These are phyloP conservation scores for Backusella westeae DNA, from an alignment of 192 early-diverging fungal genomes.

Conservation along the genomic window DNA sequence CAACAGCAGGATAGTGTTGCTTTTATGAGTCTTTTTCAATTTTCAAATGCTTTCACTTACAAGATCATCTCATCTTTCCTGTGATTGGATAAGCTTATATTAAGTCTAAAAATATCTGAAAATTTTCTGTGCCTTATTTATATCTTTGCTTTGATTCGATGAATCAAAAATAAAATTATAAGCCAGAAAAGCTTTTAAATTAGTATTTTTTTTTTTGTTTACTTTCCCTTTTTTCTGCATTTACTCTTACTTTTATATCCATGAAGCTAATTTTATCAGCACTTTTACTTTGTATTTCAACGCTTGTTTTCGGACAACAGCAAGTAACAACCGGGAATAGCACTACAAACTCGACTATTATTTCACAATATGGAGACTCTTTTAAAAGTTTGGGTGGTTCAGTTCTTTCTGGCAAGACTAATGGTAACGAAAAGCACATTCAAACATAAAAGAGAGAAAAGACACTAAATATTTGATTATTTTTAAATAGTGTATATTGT, in stretches of 20 bases:
- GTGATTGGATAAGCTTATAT: not conserved
- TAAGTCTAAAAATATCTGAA: not conserved
- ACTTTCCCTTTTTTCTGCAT: not conserved
- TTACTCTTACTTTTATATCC: not conserved
- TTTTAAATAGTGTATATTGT: constrained; percentile 18
- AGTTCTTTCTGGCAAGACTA: constrained; percentile 3
- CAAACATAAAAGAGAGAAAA: not conserved
- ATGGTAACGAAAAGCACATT: not conserved
- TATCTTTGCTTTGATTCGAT: not conserved
- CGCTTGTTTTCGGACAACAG: not conserved
- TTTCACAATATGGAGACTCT: constrained; percentile 10
- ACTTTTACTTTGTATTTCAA: not conserved
- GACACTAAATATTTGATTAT: not conserved
- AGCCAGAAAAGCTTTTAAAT: not conserved
- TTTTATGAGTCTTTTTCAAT: too few relatives aligned
- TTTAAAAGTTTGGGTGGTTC: constrained; percentile 7
- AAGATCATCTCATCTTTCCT: not conserved
- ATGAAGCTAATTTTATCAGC: constrained; percentile 5
- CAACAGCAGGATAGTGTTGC: too few relatives aligned
- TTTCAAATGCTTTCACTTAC: not conserved
- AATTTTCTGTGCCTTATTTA: not conserved
- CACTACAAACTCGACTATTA: not conserved
- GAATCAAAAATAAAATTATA: not conserved
- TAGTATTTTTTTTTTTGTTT: not conserved
- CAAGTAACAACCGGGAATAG: not conserved